These are phyloP conservation scores for Rosa lucieae DNA, from an alignment of 306 rosid species.

Conservation along the genomic window DNA sequence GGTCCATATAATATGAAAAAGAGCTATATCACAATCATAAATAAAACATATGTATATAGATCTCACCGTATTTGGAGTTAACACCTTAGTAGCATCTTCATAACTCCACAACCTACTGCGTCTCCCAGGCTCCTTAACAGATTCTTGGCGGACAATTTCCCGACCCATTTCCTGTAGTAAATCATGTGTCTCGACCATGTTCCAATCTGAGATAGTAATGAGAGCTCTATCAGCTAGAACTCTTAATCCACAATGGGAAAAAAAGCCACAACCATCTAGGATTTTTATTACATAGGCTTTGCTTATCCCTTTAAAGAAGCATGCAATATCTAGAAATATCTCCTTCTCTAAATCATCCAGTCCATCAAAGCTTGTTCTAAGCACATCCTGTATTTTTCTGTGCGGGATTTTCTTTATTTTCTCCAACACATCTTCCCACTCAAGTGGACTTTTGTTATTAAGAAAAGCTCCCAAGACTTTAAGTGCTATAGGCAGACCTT, in stretches of 20 bases:
- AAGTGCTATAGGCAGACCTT: background rate
- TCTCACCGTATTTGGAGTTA: background rate
- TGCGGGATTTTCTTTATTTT: background rate
- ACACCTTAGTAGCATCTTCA: background rate
- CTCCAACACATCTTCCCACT: too few relatives aligned
- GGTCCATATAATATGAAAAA: too few relatives aligned
- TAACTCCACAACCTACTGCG: background rate
- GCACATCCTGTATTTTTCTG: background rate
- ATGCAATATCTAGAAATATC: conserved; percentile 24
- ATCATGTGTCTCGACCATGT: background rate
- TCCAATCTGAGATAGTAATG: background rate
- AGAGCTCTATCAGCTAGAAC: background rate
- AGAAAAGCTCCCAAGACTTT: conserved; percentile 20
- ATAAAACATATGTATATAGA: too few relatives aligned
- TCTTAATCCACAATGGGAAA: background rate
- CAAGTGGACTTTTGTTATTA: background rate
- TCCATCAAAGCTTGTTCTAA: conserved; percentile 22
- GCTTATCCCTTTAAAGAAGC: conserved; percentile 44
- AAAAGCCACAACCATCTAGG: conserved; percentile 22
- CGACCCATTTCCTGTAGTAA: background rate
- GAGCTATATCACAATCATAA: too few relatives aligned
- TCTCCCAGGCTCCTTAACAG: background rate
- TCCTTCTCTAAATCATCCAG: conserved; percentile 6
- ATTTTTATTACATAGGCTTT: background rate
- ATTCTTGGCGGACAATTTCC: background rate